These are phyloP conservation scores for Oryza nivara DNA, from an alignment of 176 grass and related monocot genomes.

Conservation along the genomic window DNA sequence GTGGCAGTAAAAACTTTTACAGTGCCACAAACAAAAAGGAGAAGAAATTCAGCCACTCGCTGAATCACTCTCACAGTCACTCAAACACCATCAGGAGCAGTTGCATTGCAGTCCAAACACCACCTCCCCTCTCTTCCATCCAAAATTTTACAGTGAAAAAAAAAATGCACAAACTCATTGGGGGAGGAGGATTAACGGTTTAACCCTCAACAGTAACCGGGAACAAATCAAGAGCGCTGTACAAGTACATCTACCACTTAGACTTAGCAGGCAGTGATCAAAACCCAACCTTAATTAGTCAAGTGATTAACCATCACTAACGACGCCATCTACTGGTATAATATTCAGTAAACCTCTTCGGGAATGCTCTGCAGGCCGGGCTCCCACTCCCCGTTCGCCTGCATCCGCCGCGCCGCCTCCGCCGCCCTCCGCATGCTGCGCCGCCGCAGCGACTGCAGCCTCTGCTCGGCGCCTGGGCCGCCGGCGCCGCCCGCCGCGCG, in stretches of 20 bases:
- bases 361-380: slow-evolving; percentile 89
- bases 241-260: slow-evolving; percentile 52
- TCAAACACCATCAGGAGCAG: background rate
- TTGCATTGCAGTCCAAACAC: slow-evolving; percentile 29
- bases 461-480: slow-evolving; percentile 50
- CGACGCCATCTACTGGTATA: slow-evolving; percentile 32
- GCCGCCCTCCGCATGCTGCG: slow-evolving; percentile 58
- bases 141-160: slow-evolving; percentile 5
- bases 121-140: background rate
- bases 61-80: background rate
- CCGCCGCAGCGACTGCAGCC: slow-evolving; percentile 78
- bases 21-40: background rate
- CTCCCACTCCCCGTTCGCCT: slow-evolving; percentile 61
- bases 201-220: slow-evolving; percentile 16
- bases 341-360: slow-evolving; percentile 60
- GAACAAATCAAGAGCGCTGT: slow-evolving; percentile 44
- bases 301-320: slow-evolving; percentile 45
- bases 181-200: slow-evolving; percentile 23
- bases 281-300: slow-evolving; percentile 56
- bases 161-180: slow-evolving; percentile 34
- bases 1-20: background rate
- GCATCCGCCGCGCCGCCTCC: slow-evolving; percentile 47
- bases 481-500: slow-evolving; percentile 29
- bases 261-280: slow-evolving; percentile 56
- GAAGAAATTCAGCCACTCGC: background rate